Evolutionary conservation across 805 yeast species (phyloP).

Genomic region (Kregervanrija fluxuum): DNA sequence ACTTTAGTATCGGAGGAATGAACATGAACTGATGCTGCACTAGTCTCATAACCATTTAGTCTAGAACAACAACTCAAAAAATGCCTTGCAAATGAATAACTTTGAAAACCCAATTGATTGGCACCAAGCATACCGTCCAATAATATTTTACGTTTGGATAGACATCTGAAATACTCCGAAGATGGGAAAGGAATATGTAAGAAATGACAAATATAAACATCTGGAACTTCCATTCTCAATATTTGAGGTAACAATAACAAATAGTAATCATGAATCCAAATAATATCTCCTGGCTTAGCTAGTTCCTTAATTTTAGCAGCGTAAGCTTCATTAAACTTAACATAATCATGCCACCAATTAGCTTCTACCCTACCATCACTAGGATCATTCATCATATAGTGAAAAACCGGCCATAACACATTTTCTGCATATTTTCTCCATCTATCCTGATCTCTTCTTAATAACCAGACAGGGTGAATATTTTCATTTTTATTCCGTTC

Average conservation of each 20-base stretch:
- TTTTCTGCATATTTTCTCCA: conserved; percentile 92
- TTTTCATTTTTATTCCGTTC: conserved; percentile 39
- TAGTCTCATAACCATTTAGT: conserved; percentile 73
- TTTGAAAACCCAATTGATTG: conserved; percentile 79
- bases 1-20: conserved; percentile 75
- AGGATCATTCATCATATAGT: conserved; percentile 77
- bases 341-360: conserved; percentile 80
- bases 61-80: conserved; percentile 87
- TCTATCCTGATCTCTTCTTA: conserved; percentile 66
- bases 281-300: conserved; percentile 82
- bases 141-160: conserved; percentile 74
- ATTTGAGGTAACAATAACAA: conserved; percentile 75
- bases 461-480: conserved; percentile 84
- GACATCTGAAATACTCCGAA: conserved; percentile 84
- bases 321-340: conserved; percentile 83
- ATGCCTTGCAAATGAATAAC: conserved; percentile 81
- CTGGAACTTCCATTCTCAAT: conserved; percentile 67
- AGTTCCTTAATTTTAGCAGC: conserved; percentile 67
- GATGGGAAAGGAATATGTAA: conserved; percentile 94
- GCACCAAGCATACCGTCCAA: conserved; percentile 91
- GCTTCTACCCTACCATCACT: conserved; percentile 64
- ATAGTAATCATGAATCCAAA: conserved; percentile 92
- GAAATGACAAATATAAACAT: conserved; percentile 69
- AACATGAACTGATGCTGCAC: conserved; percentile 49
- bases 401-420: conserved; percentile 90